Conservation (phyloP, 495 filamentous ascomycete species). For the Aspergillus ellipticus region DNA sequence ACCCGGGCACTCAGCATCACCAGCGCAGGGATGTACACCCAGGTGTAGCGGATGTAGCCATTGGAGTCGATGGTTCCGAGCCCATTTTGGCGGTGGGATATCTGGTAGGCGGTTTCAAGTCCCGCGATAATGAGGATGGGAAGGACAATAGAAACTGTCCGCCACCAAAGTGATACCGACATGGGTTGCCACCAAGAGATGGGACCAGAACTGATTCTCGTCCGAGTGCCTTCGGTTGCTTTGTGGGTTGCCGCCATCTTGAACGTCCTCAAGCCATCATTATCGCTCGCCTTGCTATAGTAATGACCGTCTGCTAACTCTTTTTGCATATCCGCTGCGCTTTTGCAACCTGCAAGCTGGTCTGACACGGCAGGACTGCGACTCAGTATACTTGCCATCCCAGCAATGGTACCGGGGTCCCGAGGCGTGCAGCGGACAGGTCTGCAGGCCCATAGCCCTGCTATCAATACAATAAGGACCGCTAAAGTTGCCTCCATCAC, state of each 20-base stretch:
- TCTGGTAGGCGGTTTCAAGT: constrained; percentile 11
- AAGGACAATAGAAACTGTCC: constrained; percentile 3
- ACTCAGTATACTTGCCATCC: constrained; percentile 12
- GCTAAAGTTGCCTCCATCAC: constrained; percentile 8
- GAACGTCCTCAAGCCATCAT: neutral
- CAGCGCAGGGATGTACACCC: constrained; percentile 20
- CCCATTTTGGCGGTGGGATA: neutral
- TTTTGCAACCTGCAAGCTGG: neutral
- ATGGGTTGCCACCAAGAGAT: constrained; percentile 12
- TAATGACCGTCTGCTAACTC: neutral
- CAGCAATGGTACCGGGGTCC: constrained; percentile 15
- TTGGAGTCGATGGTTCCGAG: neutral
- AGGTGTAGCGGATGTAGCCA: constrained; percentile 14
- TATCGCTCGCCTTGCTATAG: neutral
- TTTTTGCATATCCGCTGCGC: neutral
- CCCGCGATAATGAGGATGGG: constrained; percentile 12
- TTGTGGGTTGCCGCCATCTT: neutral
- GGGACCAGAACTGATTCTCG: neutral
- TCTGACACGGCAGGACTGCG: neutral
- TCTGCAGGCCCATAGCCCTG: neutral
- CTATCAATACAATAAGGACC: constrained; percentile 1
- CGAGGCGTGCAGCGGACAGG: constrained; percentile 10
- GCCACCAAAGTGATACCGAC: constrained; percentile 1
- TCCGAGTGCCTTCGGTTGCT: neutral
- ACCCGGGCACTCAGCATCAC: constrained; percentile 15